Evolutionary conservation across 768 basidiomycete species (phyloP).

Genomic region (Trametopsis cervina): DNA sequence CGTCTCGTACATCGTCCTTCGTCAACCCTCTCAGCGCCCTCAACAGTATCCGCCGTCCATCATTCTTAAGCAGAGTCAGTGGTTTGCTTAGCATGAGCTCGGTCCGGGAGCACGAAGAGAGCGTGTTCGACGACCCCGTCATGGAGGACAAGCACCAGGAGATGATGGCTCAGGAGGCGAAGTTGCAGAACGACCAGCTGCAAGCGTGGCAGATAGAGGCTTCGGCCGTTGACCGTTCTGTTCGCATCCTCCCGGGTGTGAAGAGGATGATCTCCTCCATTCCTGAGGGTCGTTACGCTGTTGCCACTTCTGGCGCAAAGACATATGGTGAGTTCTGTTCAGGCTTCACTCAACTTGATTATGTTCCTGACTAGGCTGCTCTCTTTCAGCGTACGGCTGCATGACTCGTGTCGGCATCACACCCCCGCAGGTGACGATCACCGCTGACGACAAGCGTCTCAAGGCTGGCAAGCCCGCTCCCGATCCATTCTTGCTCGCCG

Average conservation of each 20-base stretch:
- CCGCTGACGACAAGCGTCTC: conserved; percentile 68
- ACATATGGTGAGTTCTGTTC: conserved; percentile 56
- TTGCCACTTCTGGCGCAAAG: conserved; percentile 68
- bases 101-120: conserved; percentile 25
- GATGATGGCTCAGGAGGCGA: conserved; percentile 21
- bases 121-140: conserved; percentile 26
- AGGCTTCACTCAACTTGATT: too few relatives aligned
- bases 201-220: conserved; percentile 53
- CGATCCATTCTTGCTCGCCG: conserved; percentile 58
- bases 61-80: conserved; percentile 36
- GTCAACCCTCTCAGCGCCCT: conserved; percentile 20
- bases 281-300: conserved; percentile 56
- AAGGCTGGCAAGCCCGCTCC: conserved; percentile 58
- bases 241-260: conserved; percentile 67
- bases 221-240: conserved; percentile 47
- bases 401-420: conserved; percentile 64
- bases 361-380: too few relatives aligned
- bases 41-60: conserved; percentile 35
- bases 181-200: conserved; percentile 26
- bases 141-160: conserved; percentile 29
- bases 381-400: conserved; percentile 47
- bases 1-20: conserved; percentile 39
- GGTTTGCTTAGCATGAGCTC: conserved; percentile 30
- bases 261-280: conserved; percentile 55
- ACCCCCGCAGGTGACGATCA: conserved; percentile 63